Conservation (phyloP, 2,329 filamentous ascomycete genomes). For the Apiospora saccharicola region DNA sequence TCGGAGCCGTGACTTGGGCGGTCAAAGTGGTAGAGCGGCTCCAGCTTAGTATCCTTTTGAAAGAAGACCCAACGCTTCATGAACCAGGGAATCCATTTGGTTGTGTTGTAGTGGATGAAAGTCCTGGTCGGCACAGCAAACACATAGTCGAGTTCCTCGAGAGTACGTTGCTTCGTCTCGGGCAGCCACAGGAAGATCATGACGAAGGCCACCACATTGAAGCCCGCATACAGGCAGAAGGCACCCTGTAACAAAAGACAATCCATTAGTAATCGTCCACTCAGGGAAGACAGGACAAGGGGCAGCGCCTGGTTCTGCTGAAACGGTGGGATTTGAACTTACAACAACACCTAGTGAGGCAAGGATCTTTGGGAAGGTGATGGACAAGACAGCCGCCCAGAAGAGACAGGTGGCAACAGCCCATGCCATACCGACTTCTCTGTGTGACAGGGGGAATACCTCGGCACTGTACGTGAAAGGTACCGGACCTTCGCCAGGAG, state of each 20-base stretch:
- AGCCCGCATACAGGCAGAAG: constrained; percentile 62
- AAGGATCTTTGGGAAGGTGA: constrained; percentile 65
- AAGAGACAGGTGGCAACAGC: constrained; percentile 69
- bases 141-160: constrained; percentile 67
- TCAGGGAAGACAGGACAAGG: constrained; percentile 48
- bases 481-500: constrained; percentile 67
- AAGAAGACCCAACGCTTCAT: constrained; percentile 64
- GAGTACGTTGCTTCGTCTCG: constrained; percentile 57
- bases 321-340: neutral
- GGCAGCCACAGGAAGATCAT: constrained; percentile 65
- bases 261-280: constrained; percentile 35
- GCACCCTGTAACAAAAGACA: constrained; percentile 43
- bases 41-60: constrained; percentile 53
- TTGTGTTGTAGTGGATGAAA: constrained; percentile 65
- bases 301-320: neutral
- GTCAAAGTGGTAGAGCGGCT: constrained; percentile 55
- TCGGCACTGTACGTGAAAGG: constrained; percentile 71
- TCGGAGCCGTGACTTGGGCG: neutral
- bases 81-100: constrained; percentile 66
- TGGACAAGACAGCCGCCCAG: constrained; percentile 63
- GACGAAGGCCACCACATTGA: constrained; percentile 61
- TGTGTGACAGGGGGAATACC: constrained; percentile 71
- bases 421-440: constrained; percentile 72
- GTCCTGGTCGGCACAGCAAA: constrained; percentile 66
- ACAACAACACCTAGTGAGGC: constrained; percentile 45